Evolutionary conservation across 2,329 filamentous ascomycete genomes (phyloP), one percentile per base, ranked within the genome.

Genomic region (Neocatenulostroma microsporum): DNA sequence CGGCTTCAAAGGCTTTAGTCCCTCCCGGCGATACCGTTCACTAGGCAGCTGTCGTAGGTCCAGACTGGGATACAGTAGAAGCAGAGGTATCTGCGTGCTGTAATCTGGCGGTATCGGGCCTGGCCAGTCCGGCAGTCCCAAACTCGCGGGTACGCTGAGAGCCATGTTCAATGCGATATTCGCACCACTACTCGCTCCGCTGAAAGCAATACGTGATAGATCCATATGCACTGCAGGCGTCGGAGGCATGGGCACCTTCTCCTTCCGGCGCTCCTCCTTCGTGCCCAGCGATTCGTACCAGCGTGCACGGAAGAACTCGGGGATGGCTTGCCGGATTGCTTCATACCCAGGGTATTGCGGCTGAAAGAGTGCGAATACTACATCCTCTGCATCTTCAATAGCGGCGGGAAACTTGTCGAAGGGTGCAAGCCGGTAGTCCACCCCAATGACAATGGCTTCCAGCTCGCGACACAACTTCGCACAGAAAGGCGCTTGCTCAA

Each of bases 351-450:
- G 50, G 7, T 54, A 55, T 10, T 48, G 46, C 0, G 50, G 55
- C 25, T 67, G 58, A 19, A 68, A 49, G 3, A 69, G 58, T 1
- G 66, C 63, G 4, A 54, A 55, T 2, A 69, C 47, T 2, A 65
- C 64, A 39, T 69, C 67, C 35, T 69, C 67, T 8, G 62, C 63
- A 41, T 70, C 67, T 41, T 67, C 61, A 13, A 69, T 60, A 1
- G 67, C 67, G 0, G 64, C 64, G 0, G 67, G 67, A 31, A 67
- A 70, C 24, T 66, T 60, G 38, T 66, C 57, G 38, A 67, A 60
- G 1, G 67, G 67, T 3, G 64, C 67, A 30, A 69, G 63, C 23
- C 67, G 61, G 41, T 70, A 70, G 34, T 68, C 67, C 3, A 69
- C 66, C 32, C 60, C 64, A 32, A 69, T 61, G 28, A 66, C 65